phyloP scores from a whole-genome alignment of 768 basidiomycete species.

The Tremella fuciformis region DNA sequence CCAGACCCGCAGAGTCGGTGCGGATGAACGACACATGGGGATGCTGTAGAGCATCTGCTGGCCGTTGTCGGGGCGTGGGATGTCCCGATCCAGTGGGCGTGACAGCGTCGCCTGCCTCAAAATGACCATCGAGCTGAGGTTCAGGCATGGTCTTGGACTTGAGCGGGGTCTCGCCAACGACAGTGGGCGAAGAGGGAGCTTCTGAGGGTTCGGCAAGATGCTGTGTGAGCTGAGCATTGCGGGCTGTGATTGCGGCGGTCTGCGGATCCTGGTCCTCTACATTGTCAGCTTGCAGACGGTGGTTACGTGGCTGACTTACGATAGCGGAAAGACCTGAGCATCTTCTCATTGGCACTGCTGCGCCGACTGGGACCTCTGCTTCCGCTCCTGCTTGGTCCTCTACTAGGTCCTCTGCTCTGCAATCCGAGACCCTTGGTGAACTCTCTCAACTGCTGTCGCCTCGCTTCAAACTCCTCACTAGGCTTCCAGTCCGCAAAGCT shows the following conservation, averaged over 20 bases:
- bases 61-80: no score
- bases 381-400: constrained; percentile 31
- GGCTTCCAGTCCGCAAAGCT: constrained; percentile 42
- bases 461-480: constrained; percentile 38
- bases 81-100: no score
- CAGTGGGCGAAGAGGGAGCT: constrained; percentile 33
- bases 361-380: constrained; percentile 28
- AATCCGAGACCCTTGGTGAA: constrained; percentile 27
- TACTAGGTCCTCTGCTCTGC: constrained; percentile 31
- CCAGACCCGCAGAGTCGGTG: no score
- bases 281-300: background rate
- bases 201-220: constrained; percentile 23
- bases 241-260: constrained; percentile 20
- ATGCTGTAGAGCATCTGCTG: no score
- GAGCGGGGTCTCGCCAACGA: background rate
- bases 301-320: background rate
- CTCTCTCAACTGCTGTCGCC: constrained; percentile 39
- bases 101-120: no score
- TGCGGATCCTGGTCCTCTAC: constrained; percentile 17
- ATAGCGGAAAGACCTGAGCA: constrained; percentile 1
- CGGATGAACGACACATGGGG: no score
- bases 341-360: constrained; percentile 20
- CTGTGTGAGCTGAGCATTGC: constrained; percentile 10
- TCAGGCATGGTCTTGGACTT: background rate
- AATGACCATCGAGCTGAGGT: no score